phyloP scores from a whole-genome alignment of 768 basidiomycete genomes.

The Tephrocybe sp. region DNA sequence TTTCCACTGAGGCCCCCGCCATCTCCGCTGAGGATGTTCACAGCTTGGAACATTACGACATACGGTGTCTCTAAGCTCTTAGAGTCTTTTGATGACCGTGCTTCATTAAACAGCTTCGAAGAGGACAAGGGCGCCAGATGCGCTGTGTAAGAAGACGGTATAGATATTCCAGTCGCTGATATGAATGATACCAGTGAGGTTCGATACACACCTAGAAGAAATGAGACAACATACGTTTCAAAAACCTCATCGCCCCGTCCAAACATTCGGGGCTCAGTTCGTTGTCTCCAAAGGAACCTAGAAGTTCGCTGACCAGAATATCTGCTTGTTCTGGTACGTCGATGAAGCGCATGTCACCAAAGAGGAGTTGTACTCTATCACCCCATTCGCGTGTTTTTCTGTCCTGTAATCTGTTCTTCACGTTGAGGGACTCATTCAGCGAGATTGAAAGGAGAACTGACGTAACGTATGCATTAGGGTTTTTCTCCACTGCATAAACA shows the following conservation, averaged over 20 bases:
- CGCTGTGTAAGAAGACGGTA: conserved; percentile 94
- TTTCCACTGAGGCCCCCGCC: conserved; percentile 57
- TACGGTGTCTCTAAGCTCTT: conserved; percentile 92
- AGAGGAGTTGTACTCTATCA: conserved; percentile 73
- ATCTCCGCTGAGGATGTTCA: conserved; percentile 82
- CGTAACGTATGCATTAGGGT: conserved; percentile 94
- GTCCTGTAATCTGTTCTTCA: conserved; percentile 67
- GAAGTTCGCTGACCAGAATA: conserved; percentile 90
- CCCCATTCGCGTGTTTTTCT: conserved; percentile 83
- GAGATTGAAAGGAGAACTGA: conserved; percentile 28
- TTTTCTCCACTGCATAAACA: conserved; percentile 94
- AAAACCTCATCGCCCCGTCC: conserved; percentile 90
- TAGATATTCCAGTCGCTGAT: conserved; percentile 88
- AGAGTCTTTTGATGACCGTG: conserved; percentile 57
- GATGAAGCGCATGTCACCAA: conserved; percentile 90
- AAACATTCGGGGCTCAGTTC: conserved; percentile 98
- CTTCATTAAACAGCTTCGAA: conserved; percentile 87
- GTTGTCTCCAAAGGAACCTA: conserved; percentile 98
- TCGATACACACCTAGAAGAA: not conserved
- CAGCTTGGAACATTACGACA: conserved; percentile 97
- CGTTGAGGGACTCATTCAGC: conserved; percentile 2
- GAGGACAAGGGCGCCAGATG: conserved; percentile 93
- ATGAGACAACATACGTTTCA: conserved; percentile 68
- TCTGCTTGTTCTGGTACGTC: conserved; percentile 85
- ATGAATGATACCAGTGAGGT: not conserved